Evolutionary conservation across 2,329 filamentous ascomycete species (phyloP).

Genomic region (Xylariaceae sp.): DNA sequence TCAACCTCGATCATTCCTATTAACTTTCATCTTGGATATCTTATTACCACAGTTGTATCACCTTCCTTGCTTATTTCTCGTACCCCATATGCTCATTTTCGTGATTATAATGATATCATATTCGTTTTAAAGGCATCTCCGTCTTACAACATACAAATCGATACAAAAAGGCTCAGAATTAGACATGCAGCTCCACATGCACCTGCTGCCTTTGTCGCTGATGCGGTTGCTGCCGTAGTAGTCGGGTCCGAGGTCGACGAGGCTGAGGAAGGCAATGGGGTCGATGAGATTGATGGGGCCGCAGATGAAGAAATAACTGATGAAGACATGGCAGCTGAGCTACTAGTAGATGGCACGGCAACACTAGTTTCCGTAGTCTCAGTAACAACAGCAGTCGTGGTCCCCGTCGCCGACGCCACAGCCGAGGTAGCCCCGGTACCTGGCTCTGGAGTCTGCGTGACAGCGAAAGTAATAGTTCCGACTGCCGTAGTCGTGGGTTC

Average conservation of each 20-base stretch:
- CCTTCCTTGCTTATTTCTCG: too few species aligned
- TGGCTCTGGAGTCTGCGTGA: constrained; percentile 17
- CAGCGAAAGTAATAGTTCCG: constrained; percentile 13
- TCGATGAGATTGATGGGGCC: too few species aligned
- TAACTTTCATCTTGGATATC: too few species aligned
- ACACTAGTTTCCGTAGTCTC: constrained; percentile 22
- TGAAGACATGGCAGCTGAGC: neutral
- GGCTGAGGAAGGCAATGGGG: too few species aligned
- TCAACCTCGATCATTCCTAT: too few species aligned
- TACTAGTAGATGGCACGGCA: neutral
- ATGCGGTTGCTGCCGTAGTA: constrained; percentile 17
- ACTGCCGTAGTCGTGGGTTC: constrained; percentile 23
- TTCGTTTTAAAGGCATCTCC: neutral
- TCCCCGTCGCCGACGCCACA: constrained; percentile 14
- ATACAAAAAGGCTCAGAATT: constrained; percentile 1
- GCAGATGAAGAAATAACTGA: neutral
- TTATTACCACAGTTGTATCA: too few species aligned
- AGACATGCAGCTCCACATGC: constrained; percentile 10
- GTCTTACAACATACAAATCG: constrained; percentile 1
- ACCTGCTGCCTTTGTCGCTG: constrained; percentile 17
- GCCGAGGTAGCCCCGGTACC: constrained; percentile 11
- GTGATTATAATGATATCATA: too few species aligned
- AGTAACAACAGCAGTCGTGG: constrained; percentile 25
- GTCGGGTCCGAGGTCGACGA: constrained; percentile 7
- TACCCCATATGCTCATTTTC: too few species aligned